These are phyloP conservation scores for Colletotrichum tabaci DNA, from an alignment of 2,329 filamentous ascomycete species.

Conservation along the genomic window DNA sequence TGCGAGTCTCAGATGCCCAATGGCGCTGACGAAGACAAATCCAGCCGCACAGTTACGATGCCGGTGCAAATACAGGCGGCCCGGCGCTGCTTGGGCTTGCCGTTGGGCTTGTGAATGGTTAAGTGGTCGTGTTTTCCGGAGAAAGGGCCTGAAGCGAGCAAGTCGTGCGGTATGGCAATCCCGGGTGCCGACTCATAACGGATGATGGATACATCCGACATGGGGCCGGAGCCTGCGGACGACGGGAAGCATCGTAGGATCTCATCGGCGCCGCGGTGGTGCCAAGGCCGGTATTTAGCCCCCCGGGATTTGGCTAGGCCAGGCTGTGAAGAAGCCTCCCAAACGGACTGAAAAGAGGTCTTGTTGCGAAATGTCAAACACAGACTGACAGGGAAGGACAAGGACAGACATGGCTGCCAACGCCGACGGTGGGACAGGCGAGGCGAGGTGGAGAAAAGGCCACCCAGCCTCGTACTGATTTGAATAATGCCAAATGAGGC, in stretches of 20 bases:
- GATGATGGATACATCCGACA: not conserved
- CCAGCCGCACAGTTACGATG: not conserved
- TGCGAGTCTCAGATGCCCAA: not conserved
- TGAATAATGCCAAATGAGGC: conserved; percentile 30
- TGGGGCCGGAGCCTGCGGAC: not conserved
- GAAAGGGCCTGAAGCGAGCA: not conserved
- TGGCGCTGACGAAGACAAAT: conserved; percentile 1
- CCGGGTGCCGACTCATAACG: not conserved
- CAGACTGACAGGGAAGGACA: conserved; percentile 13
- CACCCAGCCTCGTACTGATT: conserved; percentile 27
- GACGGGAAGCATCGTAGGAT: conserved; percentile 10
- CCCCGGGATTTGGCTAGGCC: conserved; percentile 13
- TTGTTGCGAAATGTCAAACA: conserved; percentile 32
- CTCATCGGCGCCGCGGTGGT: conserved; percentile 14
- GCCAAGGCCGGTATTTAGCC: conserved; percentile 25
- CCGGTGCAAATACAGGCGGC: not conserved
- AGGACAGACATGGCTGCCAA: conserved; percentile 1
- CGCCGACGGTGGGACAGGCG: not conserved
- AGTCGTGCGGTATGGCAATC: not conserved
- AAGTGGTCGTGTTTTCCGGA: not conserved
- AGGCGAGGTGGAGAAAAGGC: conserved; percentile 27
- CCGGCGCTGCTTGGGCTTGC: not conserved
- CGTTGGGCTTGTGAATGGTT: not conserved
- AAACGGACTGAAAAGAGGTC: conserved; percentile 31
- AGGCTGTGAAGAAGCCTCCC: not conserved